Conservation (phyloP, 441 rosid species). For the Populus hybrid region DNA sequence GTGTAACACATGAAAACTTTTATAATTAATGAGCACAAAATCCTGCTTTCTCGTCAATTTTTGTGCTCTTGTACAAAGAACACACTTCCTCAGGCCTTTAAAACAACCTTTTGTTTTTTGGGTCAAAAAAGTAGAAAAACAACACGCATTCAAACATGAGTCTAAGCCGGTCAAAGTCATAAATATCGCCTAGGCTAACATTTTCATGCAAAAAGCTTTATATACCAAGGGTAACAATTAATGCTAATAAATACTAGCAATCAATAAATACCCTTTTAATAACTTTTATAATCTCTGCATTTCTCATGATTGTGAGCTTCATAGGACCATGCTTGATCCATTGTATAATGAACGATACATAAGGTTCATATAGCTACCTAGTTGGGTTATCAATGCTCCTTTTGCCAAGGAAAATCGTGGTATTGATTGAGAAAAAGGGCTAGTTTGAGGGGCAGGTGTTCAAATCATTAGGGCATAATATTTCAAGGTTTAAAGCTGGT, state of each 20-base stretch:
- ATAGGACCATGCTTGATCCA: neutral
- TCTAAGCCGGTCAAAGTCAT: slow-evolving; percentile 21
- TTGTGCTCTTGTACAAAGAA: neutral
- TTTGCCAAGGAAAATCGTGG: slow-evolving; percentile 7
- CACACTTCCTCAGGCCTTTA: neutral
- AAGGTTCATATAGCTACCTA: neutral
- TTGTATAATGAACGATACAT: neutral
- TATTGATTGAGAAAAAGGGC: neutral
- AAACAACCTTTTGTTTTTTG: neutral
- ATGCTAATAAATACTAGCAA: neutral
- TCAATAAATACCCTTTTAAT: slow-evolving; percentile 3
- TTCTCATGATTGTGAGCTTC: neutral
- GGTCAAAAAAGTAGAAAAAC: slow-evolving; percentile 20
- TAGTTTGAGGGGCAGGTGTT: slow-evolving; percentile 20
- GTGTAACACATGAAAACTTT: neutral
- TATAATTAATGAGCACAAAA: neutral
- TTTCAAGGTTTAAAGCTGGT: slow-evolving; percentile 21
- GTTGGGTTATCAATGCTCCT: slow-evolving; percentile 8
- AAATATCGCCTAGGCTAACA: slow-evolving; percentile 17
- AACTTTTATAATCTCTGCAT: neutral
- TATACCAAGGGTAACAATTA: neutral
- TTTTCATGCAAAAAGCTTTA: neutral
- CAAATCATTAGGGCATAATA: slow-evolving; percentile 58
- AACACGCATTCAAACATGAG: slow-evolving; percentile 2
- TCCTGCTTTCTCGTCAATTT: neutral